Evolutionary conservation across 1,139 yeast genomes (phyloP).

Genomic region (Meyerozyma carpophila): DNA sequence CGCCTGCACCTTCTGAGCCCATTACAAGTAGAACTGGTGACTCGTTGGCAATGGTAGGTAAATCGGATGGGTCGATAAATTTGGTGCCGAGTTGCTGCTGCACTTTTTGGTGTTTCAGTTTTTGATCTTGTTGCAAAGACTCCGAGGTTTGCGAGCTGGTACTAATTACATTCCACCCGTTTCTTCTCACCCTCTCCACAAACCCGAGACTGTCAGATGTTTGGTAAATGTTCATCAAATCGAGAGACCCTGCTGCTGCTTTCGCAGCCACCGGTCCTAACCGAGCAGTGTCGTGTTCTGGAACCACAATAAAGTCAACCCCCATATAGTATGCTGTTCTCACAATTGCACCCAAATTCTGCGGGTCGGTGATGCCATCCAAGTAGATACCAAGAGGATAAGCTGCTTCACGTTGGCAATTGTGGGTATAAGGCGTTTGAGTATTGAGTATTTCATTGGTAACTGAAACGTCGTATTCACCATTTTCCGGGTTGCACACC

Average conservation of each 20-base stretch:
- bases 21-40: conserved; percentile 67
- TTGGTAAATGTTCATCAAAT: conserved; percentile 58
- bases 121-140: conserved; percentile 15
- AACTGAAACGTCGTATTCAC: conserved; percentile 21
- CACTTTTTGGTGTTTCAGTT: conserved; percentile 16
- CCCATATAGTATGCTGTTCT: conserved; percentile 83
- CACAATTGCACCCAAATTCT: conserved; percentile 81
- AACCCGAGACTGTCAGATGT: conserved; percentile 56
- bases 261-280: conserved; percentile 75
- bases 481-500: conserved; percentile 18
- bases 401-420: conserved; percentile 14
- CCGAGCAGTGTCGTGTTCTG: conserved; percentile 68
- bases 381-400: conserved; percentile 71
- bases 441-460: conserved; percentile 17
- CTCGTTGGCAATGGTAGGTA: conserved; percentile 35
- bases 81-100: conserved; percentile 20
- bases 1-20: conserved; percentile 85
- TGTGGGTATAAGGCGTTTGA: conserved; percentile 9
- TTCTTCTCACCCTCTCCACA: conserved; percentile 46
- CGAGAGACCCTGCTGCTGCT: conserved; percentile 87
- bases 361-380: conserved; percentile 87
- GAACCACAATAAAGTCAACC: conserved; percentile 71
- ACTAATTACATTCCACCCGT: conserved; percentile 75
- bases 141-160: conserved; percentile 39
- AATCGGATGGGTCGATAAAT: conserved; percentile 35